phyloP scores from a whole-genome alignment of 2,329 filamentous ascomycete genomes.

The Aureobasidium mangrovei region DNA sequence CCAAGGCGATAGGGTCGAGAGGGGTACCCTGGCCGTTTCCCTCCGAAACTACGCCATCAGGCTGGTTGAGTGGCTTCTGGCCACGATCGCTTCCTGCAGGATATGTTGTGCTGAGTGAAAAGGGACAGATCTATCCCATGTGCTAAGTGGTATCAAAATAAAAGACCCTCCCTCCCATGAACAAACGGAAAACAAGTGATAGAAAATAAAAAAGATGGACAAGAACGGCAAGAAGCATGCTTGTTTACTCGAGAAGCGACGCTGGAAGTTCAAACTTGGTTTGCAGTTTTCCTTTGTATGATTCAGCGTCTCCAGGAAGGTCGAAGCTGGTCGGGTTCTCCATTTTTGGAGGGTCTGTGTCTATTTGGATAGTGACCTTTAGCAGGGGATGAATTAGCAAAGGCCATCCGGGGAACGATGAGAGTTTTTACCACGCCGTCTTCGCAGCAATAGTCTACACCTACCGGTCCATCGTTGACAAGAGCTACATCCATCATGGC shows the following conservation, averaged over 20 bases:
- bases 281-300: slow-evolving; percentile 25
- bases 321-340: slow-evolving; percentile 25
- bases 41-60: no score
- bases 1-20: no score
- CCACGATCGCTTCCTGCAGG: no score
- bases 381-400: slow-evolving; percentile 11
- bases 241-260: slow-evolving; percentile 27
- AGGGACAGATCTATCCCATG: neutral
- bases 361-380: slow-evolving; percentile 42
- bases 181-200: neutral
- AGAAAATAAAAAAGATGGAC: neutral
- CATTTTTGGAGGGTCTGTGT: slow-evolving; percentile 38
- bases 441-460: slow-evolving; percentile 50
- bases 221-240: neutral
- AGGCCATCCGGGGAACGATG: slow-evolving; percentile 13
- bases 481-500: slow-evolving; percentile 98
- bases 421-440: slow-evolving; percentile 46
- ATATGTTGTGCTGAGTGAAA: neutral
- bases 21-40: no score
- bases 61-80: no score
- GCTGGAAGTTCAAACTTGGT: slow-evolving; percentile 29
- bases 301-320: slow-evolving; percentile 21
- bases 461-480: slow-evolving; percentile 74
- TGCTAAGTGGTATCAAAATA: slow-evolving; percentile 4
- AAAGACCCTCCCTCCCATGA: neutral